phyloP scores from a whole-genome alignment of 345 rosid genomes.

The Gossypium rotundifolium region DNA sequence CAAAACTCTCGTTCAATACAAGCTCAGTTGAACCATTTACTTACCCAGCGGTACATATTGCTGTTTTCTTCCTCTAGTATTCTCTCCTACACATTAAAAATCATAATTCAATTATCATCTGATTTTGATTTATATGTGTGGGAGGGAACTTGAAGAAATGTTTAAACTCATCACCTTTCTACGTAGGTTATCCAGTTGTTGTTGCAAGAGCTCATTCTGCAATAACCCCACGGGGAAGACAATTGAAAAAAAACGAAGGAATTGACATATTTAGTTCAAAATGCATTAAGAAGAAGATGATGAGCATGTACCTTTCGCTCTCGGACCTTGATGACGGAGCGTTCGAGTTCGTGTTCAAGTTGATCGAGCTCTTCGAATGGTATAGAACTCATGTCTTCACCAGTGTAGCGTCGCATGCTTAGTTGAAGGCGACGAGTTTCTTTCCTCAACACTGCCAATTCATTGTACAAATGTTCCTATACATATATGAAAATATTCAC shows the following conservation, averaged over 20 bases:
- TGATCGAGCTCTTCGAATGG: constrained; percentile 43
- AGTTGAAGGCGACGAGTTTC: constrained; percentile 59
- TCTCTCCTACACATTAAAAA: constrained; percentile 33
- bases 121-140: neutral
- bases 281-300: neutral
- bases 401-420: constrained; percentile 47
- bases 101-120: neutral
- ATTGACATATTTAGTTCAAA: too few species aligned
- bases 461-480: constrained; percentile 52
- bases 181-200: constrained; percentile 66
- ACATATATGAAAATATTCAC: neutral
- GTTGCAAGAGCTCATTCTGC: constrained; percentile 73
- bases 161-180: constrained; percentile 45
- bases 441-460: constrained; percentile 47
- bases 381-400: constrained; percentile 51
- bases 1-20: neutral
- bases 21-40: neutral
- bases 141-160: neutral
- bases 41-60: constrained; percentile 63
- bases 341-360: constrained; percentile 59
- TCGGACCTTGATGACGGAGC: constrained; percentile 60
- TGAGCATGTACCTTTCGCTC: constrained; percentile 48
- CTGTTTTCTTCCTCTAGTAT: constrained; percentile 66
- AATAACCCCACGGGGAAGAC: neutral
- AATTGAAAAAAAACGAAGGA: neutral